Evolutionary conservation across 306 rosid species (phyloP), one percentile per base, ranked within the genome.

Genomic region (Begonia loranthoides): DNA sequence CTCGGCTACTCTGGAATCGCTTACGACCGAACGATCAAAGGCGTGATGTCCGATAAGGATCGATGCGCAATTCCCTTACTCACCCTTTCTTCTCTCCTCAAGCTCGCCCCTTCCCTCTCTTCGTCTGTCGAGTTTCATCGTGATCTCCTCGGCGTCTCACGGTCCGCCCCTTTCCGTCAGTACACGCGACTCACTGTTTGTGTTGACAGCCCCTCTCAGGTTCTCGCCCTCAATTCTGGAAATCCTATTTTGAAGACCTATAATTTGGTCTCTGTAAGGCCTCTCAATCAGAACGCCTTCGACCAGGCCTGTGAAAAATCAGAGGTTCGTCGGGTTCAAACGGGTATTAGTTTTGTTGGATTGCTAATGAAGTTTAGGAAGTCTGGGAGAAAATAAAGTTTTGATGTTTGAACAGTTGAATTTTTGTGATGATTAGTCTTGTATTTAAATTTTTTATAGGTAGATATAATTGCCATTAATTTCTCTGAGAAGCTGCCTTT

Each of bases 1-100:
- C 67, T 90, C 9, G 97, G 97, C 58, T 86, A 82, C 74, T 68
- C 86, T 0, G 95, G 97, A 34, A 67, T 90, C 52, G 95, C 97
- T 45, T 85, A 85, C 64, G 76, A 80, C 79, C 87, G 86, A 51
- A 74, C 77, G 16, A 82, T 86, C 65, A 80, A 73, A 52, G 95
- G 95, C 55, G 76, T 82, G 4, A 90, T 90, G 92, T 82, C 97
- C 40, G 95, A 90, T 54, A 65, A 54, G 17, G 86, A 90, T 66
- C 87, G 87, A 50, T 90, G 97, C 68, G 63, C 82, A 34, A 82
- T 85, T 55, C 44, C 77, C 8, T 79, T 57, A 10, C 83, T 82
- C 15, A 50, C 79, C 1, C 73, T 85, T 52, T 66, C 94, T 2
- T 70, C 87, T 46, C 83, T 85, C 56, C 81, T 82, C 79, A 77